Evolutionary conservation across 2,329 filamentous ascomycete species (phyloP), one percentile per base, ranked within the genome.

Genomic region (Mollisia scopiformis): DNA sequence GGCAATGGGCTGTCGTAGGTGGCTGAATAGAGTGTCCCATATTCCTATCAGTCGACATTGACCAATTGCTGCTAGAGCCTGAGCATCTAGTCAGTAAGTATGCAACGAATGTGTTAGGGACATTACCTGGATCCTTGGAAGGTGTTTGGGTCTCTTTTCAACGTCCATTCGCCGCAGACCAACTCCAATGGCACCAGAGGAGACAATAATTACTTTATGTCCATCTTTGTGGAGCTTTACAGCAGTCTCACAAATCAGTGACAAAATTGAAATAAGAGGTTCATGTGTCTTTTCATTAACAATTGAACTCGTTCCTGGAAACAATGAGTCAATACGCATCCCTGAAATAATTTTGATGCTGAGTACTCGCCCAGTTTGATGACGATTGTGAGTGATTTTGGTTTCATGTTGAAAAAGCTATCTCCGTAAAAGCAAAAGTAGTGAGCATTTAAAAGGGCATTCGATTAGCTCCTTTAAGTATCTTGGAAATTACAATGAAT

Each of bases 241-340:
- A 14, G 92, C 93, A 21, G 95, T 98, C 78, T 98, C 93, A 66
- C 98, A 95, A 67, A 99, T 97, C 62, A 94, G 82, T 62, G 91
- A 93, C 59, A 99, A 81, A 68, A 93, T 96, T 4, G 93, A 95
- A 39, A 99, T 84, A 35, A 97, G 85, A 3, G 95, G 95, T 73
- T 97, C 92, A 78, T 97, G 95, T 23, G 92, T 96, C 74, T 88
- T 90, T 75, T 99, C 95, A 78, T 98, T 92, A 66, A 99, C 93
- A 69, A 99, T 98, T n/a, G 95, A 98, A 76, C 93, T 97, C 50
- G 95, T 98, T 71, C 95, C 95, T 99, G 69, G 62, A 61, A 23
- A 16, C n/a, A 27, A 14, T 57, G 37, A 47, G 49, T 62, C 47
- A 62, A 56, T 27, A n/a, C 28, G 19, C 28, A 33, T 53, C 60